Evolutionary conservation across 495 filamentous ascomycete species (phyloP), one percentile per base, ranked within the genome.

Genomic region (Aspergillus cristatus): DNA sequence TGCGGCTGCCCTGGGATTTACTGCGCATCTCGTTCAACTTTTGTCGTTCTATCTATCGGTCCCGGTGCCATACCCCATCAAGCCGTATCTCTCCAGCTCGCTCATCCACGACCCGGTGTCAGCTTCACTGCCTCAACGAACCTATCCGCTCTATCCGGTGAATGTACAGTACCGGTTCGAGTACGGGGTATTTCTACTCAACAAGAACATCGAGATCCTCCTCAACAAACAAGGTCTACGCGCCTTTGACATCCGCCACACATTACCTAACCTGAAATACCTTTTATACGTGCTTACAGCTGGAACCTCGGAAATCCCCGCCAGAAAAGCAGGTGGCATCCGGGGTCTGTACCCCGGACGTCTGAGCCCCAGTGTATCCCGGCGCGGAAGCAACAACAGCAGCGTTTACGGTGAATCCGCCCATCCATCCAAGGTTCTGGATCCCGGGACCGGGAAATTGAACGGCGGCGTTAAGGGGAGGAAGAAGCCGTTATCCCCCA

Each of bases 161-260:
- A 78, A 76, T 10, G 78, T 88, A 6, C 72, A 81, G 18, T 94
- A 84, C 50, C 76, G 89, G 7, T 95, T 96, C 53, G 90, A 96
- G 45, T 98, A 97, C 63, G 91, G 70, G 4, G 87, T 95, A 45
- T 98, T 97, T 46, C 60, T 97, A 8, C 67, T 98, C 3, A 96
- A 97, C 60, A 90, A 95, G 51, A 71, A 96, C 48, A 85, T 98
- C 32, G 90, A 98, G 60, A 71, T 84, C 28, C 67, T 98, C 18
- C 83, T 87, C 43, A 74, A 70, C 40, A 67, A 73, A n/a, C 75
- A 82, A 40, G 84, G 81, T 0, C 55, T 95, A 2, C 75, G 78
- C 31, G 75, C 87, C 7, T 70, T 94, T 28, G 91, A 98, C 56
- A 82, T 94, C 11, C 70, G 91, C 0, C 84, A 94, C 41, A 97